Percentiles rank a stretch among this genome's conserved stretches.
Conservation (phyloP, 208 protist species). For the Leishmania turanica region DNA sequence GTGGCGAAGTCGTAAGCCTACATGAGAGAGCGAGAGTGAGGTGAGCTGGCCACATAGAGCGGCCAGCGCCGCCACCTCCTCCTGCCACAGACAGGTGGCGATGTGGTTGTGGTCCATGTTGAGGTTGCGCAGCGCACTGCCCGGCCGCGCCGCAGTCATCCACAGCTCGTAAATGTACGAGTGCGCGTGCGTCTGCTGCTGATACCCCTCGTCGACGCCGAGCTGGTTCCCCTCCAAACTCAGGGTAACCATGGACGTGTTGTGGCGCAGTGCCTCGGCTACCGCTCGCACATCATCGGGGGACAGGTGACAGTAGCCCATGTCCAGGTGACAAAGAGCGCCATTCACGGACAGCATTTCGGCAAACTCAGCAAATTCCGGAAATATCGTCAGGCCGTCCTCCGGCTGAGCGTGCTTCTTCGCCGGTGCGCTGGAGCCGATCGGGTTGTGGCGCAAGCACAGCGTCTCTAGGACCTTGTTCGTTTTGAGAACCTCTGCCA, state of each 20-base stretch:
- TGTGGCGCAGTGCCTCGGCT: conserved; percentile 41
- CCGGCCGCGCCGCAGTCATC: conserved; percentile 27
- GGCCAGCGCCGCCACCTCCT: conserved; percentile 54
- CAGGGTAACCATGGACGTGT: conserved; percentile 49
- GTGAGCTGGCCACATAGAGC: conserved; percentile 43
- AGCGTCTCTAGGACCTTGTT: conserved; percentile 68
- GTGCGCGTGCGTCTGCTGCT: conserved; percentile 17
- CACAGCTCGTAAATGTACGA: conserved; percentile 59
- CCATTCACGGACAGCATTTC: conserved; percentile 47
- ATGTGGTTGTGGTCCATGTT: conserved; percentile 73
- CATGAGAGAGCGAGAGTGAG: conserved; percentile 55
- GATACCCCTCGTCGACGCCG: conserved; percentile 22
- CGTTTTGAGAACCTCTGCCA: conserved; percentile 47
- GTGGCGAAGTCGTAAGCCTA: conserved; percentile 45
- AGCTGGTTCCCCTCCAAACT: conserved; percentile 76
- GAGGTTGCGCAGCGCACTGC: conserved; percentile 46
- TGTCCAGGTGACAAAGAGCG: conserved; percentile 59
- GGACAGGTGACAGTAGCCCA: conserved; percentile 70
- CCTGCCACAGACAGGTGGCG: conserved; percentile 45
- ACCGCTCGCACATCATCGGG: conserved; percentile 46
- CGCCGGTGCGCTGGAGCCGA: conserved; percentile 35
- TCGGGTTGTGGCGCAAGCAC: conserved; percentile 72
- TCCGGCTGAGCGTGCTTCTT: conserved; percentile 18
- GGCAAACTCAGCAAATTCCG: conserved; percentile 53
- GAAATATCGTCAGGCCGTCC: conserved; percentile 28